Percentiles rank a stretch among this genome's conserved stretches.
Conservation (phyloP, 2,329 filamentous ascomycete species). For the Fusarium sp. region DNA sequence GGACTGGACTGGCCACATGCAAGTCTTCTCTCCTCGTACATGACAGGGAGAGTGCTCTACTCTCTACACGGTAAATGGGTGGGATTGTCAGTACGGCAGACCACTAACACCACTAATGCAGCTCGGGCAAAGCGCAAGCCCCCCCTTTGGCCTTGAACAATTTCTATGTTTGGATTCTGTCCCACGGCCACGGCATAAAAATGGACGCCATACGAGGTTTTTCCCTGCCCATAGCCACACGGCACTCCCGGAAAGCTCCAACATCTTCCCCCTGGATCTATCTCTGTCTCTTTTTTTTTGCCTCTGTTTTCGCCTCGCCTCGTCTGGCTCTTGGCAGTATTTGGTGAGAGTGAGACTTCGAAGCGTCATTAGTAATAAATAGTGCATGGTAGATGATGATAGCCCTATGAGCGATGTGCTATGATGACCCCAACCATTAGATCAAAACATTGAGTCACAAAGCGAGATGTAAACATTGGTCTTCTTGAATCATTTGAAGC, state of each 20-base stretch:
- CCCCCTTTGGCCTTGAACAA: slow-evolving; percentile 28
- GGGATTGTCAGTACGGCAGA: slow-evolving; percentile 27
- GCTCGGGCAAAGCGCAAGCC: slow-evolving; percentile 18
- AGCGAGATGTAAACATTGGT: background rate
- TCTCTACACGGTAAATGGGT: slow-evolving; percentile 2
- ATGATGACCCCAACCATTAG: background rate
- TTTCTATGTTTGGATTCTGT: slow-evolving; percentile 43
- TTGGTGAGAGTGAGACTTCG: background rate
- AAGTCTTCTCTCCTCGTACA: slow-evolving; percentile 16
- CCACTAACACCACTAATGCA: slow-evolving; percentile 21
- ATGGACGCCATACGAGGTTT: slow-evolving; percentile 37
- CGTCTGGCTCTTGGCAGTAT: slow-evolving; percentile 11
- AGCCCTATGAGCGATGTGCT: background rate
- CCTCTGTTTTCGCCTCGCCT: background rate
- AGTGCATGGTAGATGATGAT: background rate
- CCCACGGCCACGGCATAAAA: slow-evolving; percentile 38
- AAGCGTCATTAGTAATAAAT: slow-evolving; percentile 6
- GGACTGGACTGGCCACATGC: slow-evolving; percentile 33
- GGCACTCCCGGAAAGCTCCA: slow-evolving; percentile 26
- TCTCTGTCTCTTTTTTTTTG: background rate
- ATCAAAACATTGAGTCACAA: background rate
- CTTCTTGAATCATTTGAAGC: background rate
- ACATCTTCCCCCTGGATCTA: slow-evolving; percentile 17
- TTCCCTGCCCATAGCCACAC: slow-evolving; percentile 41
- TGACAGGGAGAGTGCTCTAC: slow-evolving; percentile 10